Evolutionary conservation across 495 filamentous ascomycete genomes (phyloP), one percentile per base, ranked within the genome.

Genomic region (Lophiotrema nucula): DNA sequence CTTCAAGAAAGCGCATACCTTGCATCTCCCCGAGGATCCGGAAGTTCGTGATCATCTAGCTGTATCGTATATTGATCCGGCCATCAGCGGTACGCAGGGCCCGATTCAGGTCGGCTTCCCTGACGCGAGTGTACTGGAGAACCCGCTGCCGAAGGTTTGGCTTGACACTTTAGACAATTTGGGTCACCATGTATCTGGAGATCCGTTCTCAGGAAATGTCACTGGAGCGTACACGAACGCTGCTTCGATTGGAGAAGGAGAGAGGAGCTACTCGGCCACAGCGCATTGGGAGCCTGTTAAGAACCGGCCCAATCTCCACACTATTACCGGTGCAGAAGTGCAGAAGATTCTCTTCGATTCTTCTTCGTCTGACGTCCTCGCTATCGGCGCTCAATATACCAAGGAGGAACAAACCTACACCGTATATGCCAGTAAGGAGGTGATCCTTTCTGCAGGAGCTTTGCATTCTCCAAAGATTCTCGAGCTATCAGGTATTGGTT

Each of bases 11-110:
- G 22, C 18, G n/a, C 19, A 24, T 1, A 49, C 23, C 6, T 22
- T 60, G 2, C 16, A 19, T 26, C 3, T 33, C 12, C 57, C 51
- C 15, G 41, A 55, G 31, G 22, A 4, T 11, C 15, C n/a, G n/a
- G n/a, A 10, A 16, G 16, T n/a, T 35, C 8, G 8, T 8, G 31
- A 35, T 35, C 31, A 35, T n/a, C n/a, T 35, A n/a, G 31, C 8
- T n/a, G 8, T 35, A n/a, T 35, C 51, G 39, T 39, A 21, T 18
- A 23, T 38, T 18, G 38, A 44, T 25, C 72, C 73, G 4, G 70
- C 67, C 55, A 75, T 68, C 48, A 4, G n/a, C n/a, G n/a, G n/a
- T n/a, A n/a, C n/a, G n/a, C n/a, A n/a, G 47, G 35, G 51, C 37
- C 37, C 51, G 35, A 46, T 48, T 10, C 6, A 27, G 23, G 10